phyloP scores from a whole-genome alignment of 805 yeast genomes.

The Candida ovalis region DNA sequence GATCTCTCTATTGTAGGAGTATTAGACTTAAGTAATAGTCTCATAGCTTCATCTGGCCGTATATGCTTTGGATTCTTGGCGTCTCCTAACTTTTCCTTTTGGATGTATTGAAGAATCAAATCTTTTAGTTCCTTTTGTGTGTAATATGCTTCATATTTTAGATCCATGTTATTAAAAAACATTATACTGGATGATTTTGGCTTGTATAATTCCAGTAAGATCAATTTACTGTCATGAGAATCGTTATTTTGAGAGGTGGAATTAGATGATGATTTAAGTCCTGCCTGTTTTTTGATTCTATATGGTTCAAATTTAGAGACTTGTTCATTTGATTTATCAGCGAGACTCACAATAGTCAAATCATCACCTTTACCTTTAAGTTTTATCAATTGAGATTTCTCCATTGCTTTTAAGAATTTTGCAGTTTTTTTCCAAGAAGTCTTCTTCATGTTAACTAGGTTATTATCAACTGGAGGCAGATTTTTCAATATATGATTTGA shows the following conservation, averaged over 20 bases:
- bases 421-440: constrained; percentile 89
- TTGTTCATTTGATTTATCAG: constrained; percentile 41
- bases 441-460: constrained; percentile 60
- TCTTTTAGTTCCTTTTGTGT: constrained; percentile 51
- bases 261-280: neutral
- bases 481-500: constrained; percentile 64
- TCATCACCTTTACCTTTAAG: constrained; percentile 86
- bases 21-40: constrained; percentile 21
- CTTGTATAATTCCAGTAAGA: constrained; percentile 45
- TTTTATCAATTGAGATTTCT: constrained; percentile 63
- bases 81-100: constrained; percentile 46
- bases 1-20: constrained; percentile 34
- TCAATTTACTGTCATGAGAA: constrained; percentile 14
- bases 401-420: constrained; percentile 83
- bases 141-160: constrained; percentile 40
- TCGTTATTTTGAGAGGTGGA: neutral
- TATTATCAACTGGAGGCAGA: constrained; percentile 62
- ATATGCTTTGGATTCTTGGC: constrained; percentile 51
- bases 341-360: constrained; percentile 50
- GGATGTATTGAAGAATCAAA: constrained; percentile 54
- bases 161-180: constrained; percentile 42
- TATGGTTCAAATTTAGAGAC: constrained; percentile 66
- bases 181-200: constrained; percentile 48
- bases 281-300: constrained; percentile 32
- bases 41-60: constrained; percentile 44